Percentiles rank a stretch among this genome's conserved stretches.
Conservation (phyloP, 148 eudicot species). For the Selenicereus undatus region DNA sequence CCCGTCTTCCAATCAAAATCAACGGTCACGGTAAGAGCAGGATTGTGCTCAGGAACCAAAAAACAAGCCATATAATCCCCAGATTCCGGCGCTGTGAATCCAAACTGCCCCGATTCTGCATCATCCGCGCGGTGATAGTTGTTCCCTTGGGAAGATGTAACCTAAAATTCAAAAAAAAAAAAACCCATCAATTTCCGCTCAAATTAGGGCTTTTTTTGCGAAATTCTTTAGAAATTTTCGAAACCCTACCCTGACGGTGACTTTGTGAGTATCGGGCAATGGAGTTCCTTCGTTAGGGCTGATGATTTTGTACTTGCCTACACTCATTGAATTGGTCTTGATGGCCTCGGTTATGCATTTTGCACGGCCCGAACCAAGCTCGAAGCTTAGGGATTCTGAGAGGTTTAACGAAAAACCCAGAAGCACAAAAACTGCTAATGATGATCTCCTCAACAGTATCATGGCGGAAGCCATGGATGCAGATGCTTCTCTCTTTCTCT, state of each 20-base stretch:
- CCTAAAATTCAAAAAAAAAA: conserved; percentile 27
- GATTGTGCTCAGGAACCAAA: conserved; percentile 58
- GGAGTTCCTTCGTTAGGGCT: conserved; percentile 62
- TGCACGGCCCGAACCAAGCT: conserved; percentile 73
- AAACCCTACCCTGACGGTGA: conserved; percentile 59
- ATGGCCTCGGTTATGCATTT: conserved; percentile 92
- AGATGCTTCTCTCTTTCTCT: too few species aligned
- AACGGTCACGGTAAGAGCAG: conserved; percentile 48
- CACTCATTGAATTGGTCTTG: conserved; percentile 72
- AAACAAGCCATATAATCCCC: conserved; percentile 93
- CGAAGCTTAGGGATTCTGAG: conserved; percentile 63
- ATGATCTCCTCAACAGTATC: background rate
- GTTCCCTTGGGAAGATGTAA: conserved; percentile 63
- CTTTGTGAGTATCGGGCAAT: conserved; percentile 66
- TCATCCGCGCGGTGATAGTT: conserved; percentile 62
- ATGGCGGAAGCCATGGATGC: too few species aligned
- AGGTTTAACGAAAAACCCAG: conserved; percentile 40
- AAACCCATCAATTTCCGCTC: background rate
- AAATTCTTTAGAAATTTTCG: background rate
- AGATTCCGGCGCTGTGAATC: conserved; percentile 64
- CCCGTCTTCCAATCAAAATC: conserved; percentile 93
- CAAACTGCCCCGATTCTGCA: conserved; percentile 70
- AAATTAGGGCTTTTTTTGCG: background rate
- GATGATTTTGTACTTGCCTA: conserved; percentile 70
- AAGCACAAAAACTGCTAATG: conserved; percentile 26